These are phyloP conservation scores for Aspergillus terreus DNA, from an alignment of 2,329 filamentous ascomycete species.

Conservation along the genomic window DNA sequence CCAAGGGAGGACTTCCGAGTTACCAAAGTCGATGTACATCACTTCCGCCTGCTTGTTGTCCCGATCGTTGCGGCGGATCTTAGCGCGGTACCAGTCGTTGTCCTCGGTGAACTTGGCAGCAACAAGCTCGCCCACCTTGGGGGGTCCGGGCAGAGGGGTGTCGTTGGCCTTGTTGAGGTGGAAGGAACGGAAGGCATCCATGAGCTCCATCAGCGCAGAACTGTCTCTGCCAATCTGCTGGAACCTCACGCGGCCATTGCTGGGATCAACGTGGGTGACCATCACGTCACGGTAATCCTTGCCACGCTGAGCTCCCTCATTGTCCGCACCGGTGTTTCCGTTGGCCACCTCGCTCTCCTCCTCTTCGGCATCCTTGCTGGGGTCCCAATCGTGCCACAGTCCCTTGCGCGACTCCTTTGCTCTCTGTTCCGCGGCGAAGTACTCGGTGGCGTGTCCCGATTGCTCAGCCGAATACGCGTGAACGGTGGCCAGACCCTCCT, in stretches of 20 bases:
- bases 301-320: constrained; percentile 58
- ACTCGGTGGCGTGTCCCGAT: constrained; percentile 80
- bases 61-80: constrained; percentile 87
- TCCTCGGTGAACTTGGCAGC: constrained; percentile 88
- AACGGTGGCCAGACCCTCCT: constrained; percentile 89
- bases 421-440: constrained; percentile 79
- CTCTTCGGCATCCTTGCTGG: constrained; percentile 71
- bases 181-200: constrained; percentile 87
- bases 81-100: constrained; percentile 90
- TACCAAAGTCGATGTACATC: constrained; percentile 93
- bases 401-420: constrained; percentile 88
- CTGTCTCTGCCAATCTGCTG: constrained; percentile 88
- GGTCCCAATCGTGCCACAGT: constrained; percentile 92
- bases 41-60: constrained; percentile 85
- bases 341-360: constrained; percentile 50
- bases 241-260: constrained; percentile 78
- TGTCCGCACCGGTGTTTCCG: constrained; percentile 49
- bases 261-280: constrained; percentile 79
- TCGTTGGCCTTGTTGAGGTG: constrained; percentile 81
- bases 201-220: constrained; percentile 76
- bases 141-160: constrained; percentile 66
- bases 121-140: constrained; percentile 88
- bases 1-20: constrained; percentile 87
- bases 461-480: constrained; percentile 96
- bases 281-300: constrained; percentile 94